Conservation (phyloP, 169 alveolate species). For the Theileria parva region DNA sequence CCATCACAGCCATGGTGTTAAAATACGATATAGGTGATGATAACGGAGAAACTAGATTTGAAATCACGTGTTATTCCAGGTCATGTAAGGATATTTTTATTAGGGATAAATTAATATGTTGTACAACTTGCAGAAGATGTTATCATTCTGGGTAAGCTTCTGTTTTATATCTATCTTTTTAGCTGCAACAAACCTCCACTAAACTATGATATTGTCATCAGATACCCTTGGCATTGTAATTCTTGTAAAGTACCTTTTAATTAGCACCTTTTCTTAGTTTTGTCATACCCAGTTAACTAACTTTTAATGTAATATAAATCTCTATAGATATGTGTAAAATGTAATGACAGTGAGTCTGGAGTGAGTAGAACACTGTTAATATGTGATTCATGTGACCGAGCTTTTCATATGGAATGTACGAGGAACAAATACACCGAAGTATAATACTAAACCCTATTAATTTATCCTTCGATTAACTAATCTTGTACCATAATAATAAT, state of each 20-base stretch:
- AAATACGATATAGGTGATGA: background rate
- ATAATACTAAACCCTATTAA: background rate
- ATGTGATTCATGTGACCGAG: constrained; percentile 73
- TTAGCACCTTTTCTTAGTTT: background rate
- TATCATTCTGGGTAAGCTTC: constrained; percentile 19
- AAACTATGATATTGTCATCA: constrained; percentile 41
- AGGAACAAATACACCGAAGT: constrained; percentile 31
- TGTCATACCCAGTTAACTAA: background rate
- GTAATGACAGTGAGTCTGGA: constrained; percentile 23
- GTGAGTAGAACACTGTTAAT: constrained; percentile 64
- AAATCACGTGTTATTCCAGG: constrained; percentile 22
- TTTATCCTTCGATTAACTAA: background rate
- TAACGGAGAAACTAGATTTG: background rate
- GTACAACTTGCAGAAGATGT: constrained; percentile 37
- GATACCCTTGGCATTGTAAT: constrained; percentile 66
- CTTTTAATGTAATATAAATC: background rate
- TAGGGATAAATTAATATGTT: constrained; percentile 7
- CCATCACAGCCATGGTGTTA: background rate
- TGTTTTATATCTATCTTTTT: background rate
- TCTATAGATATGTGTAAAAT: constrained; percentile 38
- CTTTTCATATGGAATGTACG: constrained; percentile 70
- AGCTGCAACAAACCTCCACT: constrained; percentile 74
- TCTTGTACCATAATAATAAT: background rate
- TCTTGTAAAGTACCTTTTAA: constrained; percentile 60
- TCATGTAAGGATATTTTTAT: constrained; percentile 19